These are phyloP conservation scores for Vitis hybrid DNA, from an alignment of 177 flowering plant genomes.

Conservation along the genomic window DNA sequence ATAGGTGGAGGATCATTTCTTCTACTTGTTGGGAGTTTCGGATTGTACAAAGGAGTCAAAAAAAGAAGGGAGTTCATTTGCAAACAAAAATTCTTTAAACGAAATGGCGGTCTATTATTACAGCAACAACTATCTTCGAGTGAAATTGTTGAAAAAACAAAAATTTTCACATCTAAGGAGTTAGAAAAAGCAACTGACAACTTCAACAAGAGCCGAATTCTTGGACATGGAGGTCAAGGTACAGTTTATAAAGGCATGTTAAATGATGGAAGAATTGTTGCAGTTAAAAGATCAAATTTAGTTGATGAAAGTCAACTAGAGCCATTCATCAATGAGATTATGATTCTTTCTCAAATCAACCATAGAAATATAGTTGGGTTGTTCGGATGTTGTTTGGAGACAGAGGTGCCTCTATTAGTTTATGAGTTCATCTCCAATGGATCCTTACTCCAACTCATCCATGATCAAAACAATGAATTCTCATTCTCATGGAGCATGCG, in stretches of 20 bases:
- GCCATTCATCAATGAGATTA: constrained; percentile 20
- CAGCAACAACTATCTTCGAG: constrained; percentile 3
- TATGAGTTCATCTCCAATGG: constrained; percentile 23
- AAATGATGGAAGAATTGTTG: too few relatives aligned
- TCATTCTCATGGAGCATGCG: constrained; percentile 15
- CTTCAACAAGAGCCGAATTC: constrained; percentile 9
- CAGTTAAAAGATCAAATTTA: too few relatives aligned
- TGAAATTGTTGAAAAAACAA: constrained; percentile 12
- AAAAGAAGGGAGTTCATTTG: too few relatives aligned
- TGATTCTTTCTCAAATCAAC: constrained; percentile 15
- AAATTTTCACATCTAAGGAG: constrained; percentile 10
- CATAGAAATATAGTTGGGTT: constrained; percentile 21
- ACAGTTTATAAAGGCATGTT: too few relatives aligned
- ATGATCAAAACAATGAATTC: constrained; percentile 3
- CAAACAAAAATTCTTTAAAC: constrained; percentile 9
- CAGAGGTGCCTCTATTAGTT: constrained; percentile 20
- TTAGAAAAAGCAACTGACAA: constrained; percentile 15
- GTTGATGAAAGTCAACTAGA: constrained; percentile 5
- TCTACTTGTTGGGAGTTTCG: too few relatives aligned
- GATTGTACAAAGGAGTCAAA: too few relatives aligned
- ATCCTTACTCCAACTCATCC: constrained; percentile 3
- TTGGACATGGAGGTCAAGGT: neutral
- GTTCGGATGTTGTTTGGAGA: constrained; percentile 4
- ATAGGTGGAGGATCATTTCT: too few relatives aligned
- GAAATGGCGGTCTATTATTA: constrained; percentile 6